These are phyloP conservation scores for Blastocystis sp. DNA, from an alignment of 352 stramenopile species.

Conservation along the genomic window DNA sequence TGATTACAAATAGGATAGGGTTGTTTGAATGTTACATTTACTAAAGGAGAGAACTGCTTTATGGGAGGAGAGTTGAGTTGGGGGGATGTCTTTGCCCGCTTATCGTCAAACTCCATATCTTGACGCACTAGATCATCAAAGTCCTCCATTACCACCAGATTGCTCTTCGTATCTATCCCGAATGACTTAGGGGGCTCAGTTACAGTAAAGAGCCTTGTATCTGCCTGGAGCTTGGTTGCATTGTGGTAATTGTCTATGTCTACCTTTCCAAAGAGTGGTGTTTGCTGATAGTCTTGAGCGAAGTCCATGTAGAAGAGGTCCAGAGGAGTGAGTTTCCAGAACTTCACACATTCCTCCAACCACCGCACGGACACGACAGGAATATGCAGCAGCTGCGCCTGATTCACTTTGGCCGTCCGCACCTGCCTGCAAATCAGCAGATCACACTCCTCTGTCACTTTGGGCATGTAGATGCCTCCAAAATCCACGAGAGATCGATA, in stretches of 20 bases:
- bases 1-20: background rate
- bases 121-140: constrained; percentile 18
- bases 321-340: constrained; percentile 28
- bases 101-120: background rate
- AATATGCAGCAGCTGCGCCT: constrained; percentile 25
- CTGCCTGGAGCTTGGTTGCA: background rate
- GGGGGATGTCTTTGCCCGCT: background rate
- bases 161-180: background rate
- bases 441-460: constrained; percentile 41
- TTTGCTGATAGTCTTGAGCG: constrained; percentile 24
- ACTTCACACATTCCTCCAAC: constrained; percentile 57
- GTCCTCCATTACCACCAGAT: background rate
- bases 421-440: constrained; percentile 11
- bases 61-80: background rate
- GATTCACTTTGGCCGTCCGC: constrained; percentile 35
- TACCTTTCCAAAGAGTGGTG: background rate
- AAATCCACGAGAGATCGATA: constrained; percentile 22
- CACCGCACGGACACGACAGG: constrained; percentile 42
- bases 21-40: background rate
- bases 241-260: constrained; percentile 3
- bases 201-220: constrained; percentile 20
- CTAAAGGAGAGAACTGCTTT: constrained; percentile 30
- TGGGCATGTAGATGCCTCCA: background rate
- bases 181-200: background rate
- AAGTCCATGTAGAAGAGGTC: constrained; percentile 43